These are phyloP conservation scores for Phaseolus lunatus DNA, from an alignment of 306 rosid genomes.

Conservation along the genomic window DNA sequence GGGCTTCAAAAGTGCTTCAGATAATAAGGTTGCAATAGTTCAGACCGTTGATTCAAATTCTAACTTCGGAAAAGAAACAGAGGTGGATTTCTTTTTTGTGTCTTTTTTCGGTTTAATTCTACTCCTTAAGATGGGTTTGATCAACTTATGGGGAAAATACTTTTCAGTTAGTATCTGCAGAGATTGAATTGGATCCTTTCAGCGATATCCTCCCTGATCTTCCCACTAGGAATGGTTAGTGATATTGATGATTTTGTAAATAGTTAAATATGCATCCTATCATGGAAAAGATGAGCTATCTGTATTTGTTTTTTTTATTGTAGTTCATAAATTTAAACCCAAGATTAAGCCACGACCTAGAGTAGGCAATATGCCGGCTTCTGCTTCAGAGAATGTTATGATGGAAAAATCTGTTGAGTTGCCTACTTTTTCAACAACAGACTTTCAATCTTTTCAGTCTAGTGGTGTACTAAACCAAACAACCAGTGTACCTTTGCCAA, in stretches of 20 bases:
- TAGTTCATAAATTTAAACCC: constrained; percentile 66
- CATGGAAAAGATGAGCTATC: constrained; percentile 31
- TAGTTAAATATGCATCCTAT: background rate
- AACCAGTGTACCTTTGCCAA: constrained; percentile 41
- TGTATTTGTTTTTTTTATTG: constrained; percentile 34
- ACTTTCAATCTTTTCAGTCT: constrained; percentile 45
- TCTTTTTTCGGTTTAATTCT: constrained; percentile 3
- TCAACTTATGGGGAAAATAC: constrained; percentile 25
- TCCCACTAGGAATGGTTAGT: constrained; percentile 56
- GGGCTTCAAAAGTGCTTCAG: constrained; percentile 49
- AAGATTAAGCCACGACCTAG: constrained; percentile 66
- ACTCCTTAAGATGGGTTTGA: constrained; percentile 32
- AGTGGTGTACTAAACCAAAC: constrained; percentile 20
- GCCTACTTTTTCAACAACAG: constrained; percentile 44
- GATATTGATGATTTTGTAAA: constrained; percentile 18
- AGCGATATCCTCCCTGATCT: constrained; percentile 52
- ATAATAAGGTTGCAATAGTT: constrained; percentile 14
- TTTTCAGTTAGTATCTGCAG: constrained; percentile 53
- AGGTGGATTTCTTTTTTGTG: constrained; percentile 44
- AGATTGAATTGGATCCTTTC: constrained; percentile 59
- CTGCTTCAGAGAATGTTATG: constrained; percentile 42
- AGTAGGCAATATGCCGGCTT: constrained; percentile 41
- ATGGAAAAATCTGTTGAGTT: constrained; percentile 35
- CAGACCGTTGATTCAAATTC: constrained; percentile 46
- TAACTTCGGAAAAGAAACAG: constrained; percentile 32